phyloP scores from a whole-genome alignment of 768 basidiomycete species.

The Boletus sp. region DNA sequence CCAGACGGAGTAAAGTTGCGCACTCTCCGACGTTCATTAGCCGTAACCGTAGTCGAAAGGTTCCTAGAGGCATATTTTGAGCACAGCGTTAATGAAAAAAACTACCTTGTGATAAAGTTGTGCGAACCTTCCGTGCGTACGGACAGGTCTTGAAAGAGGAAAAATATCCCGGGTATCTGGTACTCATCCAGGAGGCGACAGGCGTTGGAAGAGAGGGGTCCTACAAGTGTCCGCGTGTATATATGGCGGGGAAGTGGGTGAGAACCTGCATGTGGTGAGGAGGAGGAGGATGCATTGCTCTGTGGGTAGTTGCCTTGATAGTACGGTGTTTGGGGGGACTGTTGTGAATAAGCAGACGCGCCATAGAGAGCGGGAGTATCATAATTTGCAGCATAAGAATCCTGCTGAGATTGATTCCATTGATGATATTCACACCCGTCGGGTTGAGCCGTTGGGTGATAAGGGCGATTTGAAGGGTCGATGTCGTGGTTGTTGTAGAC shows the following conservation, averaged over 20 bases:
- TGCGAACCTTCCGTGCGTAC: conserved; percentile 84
- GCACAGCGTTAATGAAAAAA: conserved; percentile 21
- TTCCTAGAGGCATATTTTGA: conserved; percentile 46
- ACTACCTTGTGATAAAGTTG: conserved; percentile 25
- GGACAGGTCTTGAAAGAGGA: conserved; percentile 92
- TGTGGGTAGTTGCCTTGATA: conserved; percentile 28
- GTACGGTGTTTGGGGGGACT: conserved; percentile 28
- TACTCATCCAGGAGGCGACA: conserved; percentile 82
- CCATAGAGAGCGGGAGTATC: conserved; percentile 24
- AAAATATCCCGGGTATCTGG: conserved; percentile 84
- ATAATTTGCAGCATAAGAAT: conserved; percentile 24
- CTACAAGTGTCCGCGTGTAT: conserved; percentile 87
- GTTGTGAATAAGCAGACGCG: conserved; percentile 27
- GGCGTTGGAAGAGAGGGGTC: conserved; percentile 83
- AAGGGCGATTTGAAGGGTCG: conserved; percentile 38
- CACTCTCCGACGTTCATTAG: conserved; percentile 90
- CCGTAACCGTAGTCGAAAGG: conserved; percentile 80
- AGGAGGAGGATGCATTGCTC: conserved; percentile 22
- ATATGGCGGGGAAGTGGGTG: conserved; percentile 59
- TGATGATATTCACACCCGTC: conserved; percentile 37
- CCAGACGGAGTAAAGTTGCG: conserved; percentile 38
- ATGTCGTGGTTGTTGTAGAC: conserved; percentile 31
- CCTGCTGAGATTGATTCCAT: conserved; percentile 29
- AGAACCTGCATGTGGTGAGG: conserved; percentile 31
- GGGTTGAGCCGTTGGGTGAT: conserved; percentile 33